A percentile compares a stretch with the other conserved stretches of the same genome.
Conservation (phyloP, 2,329 filamentous ascomycete genomes). For the Fusarium dlaminii region DNA sequence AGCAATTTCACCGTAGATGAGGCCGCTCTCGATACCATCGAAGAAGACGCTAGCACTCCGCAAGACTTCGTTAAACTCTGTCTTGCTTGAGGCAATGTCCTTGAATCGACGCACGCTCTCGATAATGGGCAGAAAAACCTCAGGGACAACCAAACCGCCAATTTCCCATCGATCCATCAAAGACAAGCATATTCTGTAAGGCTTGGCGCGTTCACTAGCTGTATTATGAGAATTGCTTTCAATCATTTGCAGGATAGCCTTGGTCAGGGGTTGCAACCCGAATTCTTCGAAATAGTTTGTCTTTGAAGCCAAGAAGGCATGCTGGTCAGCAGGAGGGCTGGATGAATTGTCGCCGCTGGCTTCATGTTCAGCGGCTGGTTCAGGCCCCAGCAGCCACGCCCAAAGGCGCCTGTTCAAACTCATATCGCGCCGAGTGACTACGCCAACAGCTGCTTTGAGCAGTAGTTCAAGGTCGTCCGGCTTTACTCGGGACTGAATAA, state of each 20-base stretch:
- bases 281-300: slow-evolving; percentile 86
- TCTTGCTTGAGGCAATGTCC: slow-evolving; percentile 67
- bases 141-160: slow-evolving; percentile 86
- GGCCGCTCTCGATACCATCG: slow-evolving; percentile 91
- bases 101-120: slow-evolving; percentile 82
- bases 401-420: slow-evolving; percentile 94
- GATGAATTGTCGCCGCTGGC: slow-evolving; percentile 56
- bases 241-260: slow-evolving; percentile 82
- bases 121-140: slow-evolving; percentile 87
- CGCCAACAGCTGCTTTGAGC: slow-evolving; percentile 82
- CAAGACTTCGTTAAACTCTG: slow-evolving; percentile 85
- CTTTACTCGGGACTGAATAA: slow-evolving; percentile 80
- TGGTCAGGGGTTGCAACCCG: slow-evolving; percentile 78
- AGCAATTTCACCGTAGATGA: slow-evolving; percentile 89
- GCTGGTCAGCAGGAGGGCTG: slow-evolving; percentile 54
- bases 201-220: slow-evolving; percentile 75
- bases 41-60: slow-evolving; percentile 96
- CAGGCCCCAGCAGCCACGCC: slow-evolving; percentile 93
- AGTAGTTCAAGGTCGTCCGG: slow-evolving; percentile 81
- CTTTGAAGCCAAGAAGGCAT: slow-evolving; percentile 62
- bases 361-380: slow-evolving; percentile 62
- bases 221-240: slow-evolving; percentile 49
- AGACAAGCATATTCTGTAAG: slow-evolving; percentile 91
- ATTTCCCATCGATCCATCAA: slow-evolving; percentile 99
- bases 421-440: slow-evolving; percentile 93